Percentiles rank a stretch among this genome's conserved stretches.
These are phyloP conservation scores for Cronartium quercuum DNA, from an alignment of 1,284 basidiomycete genomes.

Conservation along the genomic window DNA sequence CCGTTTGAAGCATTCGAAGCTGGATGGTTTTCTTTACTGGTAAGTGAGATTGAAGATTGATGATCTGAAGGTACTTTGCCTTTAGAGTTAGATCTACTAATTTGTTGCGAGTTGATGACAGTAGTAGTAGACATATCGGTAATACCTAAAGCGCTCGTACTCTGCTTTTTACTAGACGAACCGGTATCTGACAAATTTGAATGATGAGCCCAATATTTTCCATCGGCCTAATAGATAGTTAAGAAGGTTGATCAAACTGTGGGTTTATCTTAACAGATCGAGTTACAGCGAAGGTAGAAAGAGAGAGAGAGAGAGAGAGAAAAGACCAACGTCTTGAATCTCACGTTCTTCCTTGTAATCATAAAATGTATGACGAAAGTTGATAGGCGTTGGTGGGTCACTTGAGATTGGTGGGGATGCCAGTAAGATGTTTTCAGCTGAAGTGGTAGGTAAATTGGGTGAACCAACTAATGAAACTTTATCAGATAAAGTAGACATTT, in stretches of 20 bases:
- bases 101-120: background rate
- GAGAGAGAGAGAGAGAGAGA: background rate
- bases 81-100: background rate
- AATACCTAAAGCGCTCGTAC: background rate
- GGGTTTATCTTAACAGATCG: background rate
- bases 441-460: no score
- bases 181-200: background rate
- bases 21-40: background rate
- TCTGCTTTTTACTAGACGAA: background rate
- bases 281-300: background rate
- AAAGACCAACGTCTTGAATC: constrained; percentile 23
- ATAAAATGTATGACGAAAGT: constrained; percentile 31
- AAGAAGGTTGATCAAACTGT: background rate
- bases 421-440: background rate
- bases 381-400: constrained; percentile 18
- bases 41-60: background rate
- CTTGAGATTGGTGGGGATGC: background rate
- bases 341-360: constrained; percentile 33
- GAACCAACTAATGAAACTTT: no score
- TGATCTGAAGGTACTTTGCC: background rate
- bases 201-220: constrained; percentile 38
- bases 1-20: background rate
- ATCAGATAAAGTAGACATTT: no score
- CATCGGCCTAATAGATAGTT: constrained; percentile 13
- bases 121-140: constrained; percentile 2